Conservation (phyloP, 768 basidiomycete genomes). For the Serendipita sp. region DNA sequence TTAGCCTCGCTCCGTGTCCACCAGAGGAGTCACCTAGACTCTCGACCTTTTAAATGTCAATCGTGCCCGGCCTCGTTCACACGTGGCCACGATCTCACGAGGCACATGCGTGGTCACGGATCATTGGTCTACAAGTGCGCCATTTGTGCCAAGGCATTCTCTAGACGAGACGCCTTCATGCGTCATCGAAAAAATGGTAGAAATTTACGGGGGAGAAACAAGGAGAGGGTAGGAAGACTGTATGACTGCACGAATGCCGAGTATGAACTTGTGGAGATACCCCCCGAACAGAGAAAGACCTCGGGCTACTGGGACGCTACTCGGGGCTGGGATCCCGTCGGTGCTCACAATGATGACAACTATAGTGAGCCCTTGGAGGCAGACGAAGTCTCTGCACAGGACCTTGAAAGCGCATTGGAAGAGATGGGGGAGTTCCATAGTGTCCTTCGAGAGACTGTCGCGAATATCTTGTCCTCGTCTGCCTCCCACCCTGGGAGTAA, state of each 20-base stretch:
- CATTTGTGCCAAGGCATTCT: constrained; percentile 23
- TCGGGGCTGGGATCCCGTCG: background rate
- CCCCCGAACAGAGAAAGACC: background rate
- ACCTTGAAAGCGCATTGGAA: background rate
- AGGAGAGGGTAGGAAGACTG: background rate
- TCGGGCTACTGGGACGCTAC: background rate
- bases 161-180: constrained; percentile 25
- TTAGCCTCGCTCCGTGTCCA: constrained; percentile 56
- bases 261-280: background rate
- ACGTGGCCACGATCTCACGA: constrained; percentile 10
- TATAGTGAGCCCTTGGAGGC: background rate
- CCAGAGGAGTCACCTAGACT: constrained; percentile 51
- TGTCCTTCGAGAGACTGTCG: background rate
- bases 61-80: constrained; percentile 9
- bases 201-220: constrained; percentile 26
- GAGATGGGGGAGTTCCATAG: background rate
- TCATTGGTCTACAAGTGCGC: constrained; percentile 16
- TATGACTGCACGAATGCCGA: background rate
- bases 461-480: background rate
- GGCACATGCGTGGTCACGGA: constrained; percentile 33
- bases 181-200: constrained; percentile 39
- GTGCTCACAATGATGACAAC: background rate
- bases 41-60: constrained; percentile 40
- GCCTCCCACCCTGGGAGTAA: background rate
- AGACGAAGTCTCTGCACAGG: background rate